Percentiles rank a stretch among this genome's conserved stretches.
phyloP scores from a whole-genome alignment of 371 early-diverging fungal genomes.

The Coemansia sp. region DNA sequence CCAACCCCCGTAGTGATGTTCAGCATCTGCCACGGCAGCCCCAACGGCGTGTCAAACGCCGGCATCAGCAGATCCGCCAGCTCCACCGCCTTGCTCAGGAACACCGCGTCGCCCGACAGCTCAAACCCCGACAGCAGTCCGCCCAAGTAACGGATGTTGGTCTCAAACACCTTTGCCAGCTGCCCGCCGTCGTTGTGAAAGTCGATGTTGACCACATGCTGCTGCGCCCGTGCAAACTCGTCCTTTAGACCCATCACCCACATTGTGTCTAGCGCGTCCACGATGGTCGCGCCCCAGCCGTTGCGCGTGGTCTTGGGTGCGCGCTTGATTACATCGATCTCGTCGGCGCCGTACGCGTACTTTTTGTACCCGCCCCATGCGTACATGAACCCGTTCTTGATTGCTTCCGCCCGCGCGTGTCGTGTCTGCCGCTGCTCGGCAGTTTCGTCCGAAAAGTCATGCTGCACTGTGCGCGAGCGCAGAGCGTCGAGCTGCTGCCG shows the following conservation, averaged over 20 bases:
- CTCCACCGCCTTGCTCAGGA: slow-evolving; percentile 75
- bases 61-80: slow-evolving; percentile 76
- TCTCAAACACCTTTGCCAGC: slow-evolving; percentile 88
- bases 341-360: slow-evolving; percentile 84
- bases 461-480: slow-evolving; percentile 29
- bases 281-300: slow-evolving; percentile 64
- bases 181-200: slow-evolving; percentile 61
- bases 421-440: slow-evolving; percentile 20
- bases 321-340: slow-evolving; percentile 72
- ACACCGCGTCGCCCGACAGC: slow-evolving; percentile 62
- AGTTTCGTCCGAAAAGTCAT: slow-evolving; percentile 33
- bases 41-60: slow-evolving; percentile 76
- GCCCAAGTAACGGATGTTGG: slow-evolving; percentile 90
- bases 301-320: slow-evolving; percentile 55
- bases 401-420: slow-evolving; percentile 31
- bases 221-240: slow-evolving; percentile 69
- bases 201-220: slow-evolving; percentile 63
- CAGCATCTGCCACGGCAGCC: slow-evolving; percentile 65
- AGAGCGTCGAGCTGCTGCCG: slow-evolving; percentile 9
- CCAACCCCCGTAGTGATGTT: slow-evolving; percentile 58
- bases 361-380: slow-evolving; percentile 80
- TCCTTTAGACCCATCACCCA: slow-evolving; percentile 75
- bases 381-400: slow-evolving; percentile 51
- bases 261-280: slow-evolving; percentile 87
- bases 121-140: slow-evolving; percentile 80